A percentile compares a stretch with the other conserved stretches of the same genome.
Evolutionary conservation across 345 rosid species (phyloP).

Genomic region (Mangifera indica): DNA sequence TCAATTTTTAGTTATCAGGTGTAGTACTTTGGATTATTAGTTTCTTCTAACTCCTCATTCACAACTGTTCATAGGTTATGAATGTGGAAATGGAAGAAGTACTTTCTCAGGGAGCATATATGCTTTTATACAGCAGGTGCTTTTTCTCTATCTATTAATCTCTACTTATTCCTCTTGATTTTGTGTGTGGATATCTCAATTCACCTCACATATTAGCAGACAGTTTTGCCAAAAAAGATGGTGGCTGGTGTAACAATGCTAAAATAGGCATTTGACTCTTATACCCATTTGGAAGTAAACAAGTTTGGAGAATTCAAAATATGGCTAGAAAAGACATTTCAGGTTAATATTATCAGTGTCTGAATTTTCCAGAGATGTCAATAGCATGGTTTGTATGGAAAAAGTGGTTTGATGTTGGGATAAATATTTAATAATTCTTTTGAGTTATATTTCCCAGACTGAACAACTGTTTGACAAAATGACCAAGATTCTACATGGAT

Average conservation of each 20-base stretch:
- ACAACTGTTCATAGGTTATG: constrained; percentile 50
- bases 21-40: background rate
- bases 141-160: constrained; percentile 2
- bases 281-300: no score
- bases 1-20: background rate
- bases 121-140: constrained; percentile 98
- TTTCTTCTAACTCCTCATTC: constrained; percentile 14
- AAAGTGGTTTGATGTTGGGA: no score
- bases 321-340: no score
- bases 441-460: background rate
- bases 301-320: no score
- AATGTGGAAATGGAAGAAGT: constrained; percentile 78
- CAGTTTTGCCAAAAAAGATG: background rate
- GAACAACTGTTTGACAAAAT: background rate
- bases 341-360: no score
- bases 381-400: no score
- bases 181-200: background rate
- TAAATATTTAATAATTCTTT: no score
- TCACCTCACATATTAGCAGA: background rate
- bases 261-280: no score
- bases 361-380: no score
- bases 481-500: background rate
- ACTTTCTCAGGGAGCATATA: constrained; percentile 90
- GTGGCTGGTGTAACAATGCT: constrained; percentile 2
- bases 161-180: background rate